Evolutionary conservation across 768 basidiomycete species (phyloP).

Genomic region (Trametes elegans): DNA sequence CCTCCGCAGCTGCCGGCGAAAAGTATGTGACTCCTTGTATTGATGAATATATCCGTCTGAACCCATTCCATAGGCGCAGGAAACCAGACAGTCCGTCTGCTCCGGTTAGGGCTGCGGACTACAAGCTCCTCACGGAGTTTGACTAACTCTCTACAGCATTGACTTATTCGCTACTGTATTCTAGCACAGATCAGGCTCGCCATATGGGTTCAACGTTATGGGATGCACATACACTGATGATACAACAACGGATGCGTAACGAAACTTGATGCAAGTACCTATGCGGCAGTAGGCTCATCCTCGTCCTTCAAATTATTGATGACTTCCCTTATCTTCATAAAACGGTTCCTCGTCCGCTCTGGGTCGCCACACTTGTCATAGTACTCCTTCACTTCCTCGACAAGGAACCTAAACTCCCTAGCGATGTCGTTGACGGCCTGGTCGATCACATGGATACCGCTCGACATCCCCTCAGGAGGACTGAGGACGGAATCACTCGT

Average conservation of each 20-base stretch:
- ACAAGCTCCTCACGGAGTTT: constrained; percentile 64
- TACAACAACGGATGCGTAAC: constrained; percentile 3
- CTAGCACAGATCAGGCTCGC: not conserved
- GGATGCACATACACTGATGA: not conserved
- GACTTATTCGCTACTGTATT: not conserved
- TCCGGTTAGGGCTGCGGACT: constrained; percentile 67
- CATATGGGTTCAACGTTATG: not conserved
- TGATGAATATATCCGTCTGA: not conserved
- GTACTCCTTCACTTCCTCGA: constrained; percentile 75
- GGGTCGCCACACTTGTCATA: constrained; percentile 75
- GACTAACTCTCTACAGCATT: constrained; percentile 33
- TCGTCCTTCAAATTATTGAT: constrained; percentile 27
- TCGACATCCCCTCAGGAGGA: constrained; percentile 4
- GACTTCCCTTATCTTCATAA: constrained; percentile 62
- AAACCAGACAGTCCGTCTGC: constrained; percentile 82
- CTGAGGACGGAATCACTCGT: not conserved
- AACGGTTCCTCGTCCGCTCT: constrained; percentile 59
- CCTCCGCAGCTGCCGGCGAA: constrained; percentile 94
- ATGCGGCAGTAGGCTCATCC: constrained; percentile 4
- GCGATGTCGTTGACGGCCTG: constrained; percentile 66
- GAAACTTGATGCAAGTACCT: not conserved
- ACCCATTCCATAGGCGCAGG: constrained; percentile 54
- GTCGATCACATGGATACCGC: constrained; percentile 59
- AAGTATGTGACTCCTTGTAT: constrained; percentile 54
- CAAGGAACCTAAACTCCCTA: constrained; percentile 63